phyloP scores from a whole-genome alignment of 345 rosid genomes.

The Pistacia integerrima region DNA sequence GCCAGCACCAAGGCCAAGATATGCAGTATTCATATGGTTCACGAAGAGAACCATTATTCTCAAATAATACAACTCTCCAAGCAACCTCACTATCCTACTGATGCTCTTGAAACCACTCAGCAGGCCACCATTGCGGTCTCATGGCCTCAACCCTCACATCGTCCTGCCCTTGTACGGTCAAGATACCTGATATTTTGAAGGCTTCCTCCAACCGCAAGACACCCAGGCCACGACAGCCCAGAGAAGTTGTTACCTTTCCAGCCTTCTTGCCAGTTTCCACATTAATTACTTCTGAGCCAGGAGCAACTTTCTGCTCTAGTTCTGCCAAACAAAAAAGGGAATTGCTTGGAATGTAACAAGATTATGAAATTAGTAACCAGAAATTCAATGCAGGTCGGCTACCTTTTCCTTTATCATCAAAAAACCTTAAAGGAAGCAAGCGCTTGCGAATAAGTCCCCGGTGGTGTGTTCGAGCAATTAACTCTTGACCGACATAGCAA shows the following conservation, averaged over 20 bases:
- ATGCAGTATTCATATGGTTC: neutral
- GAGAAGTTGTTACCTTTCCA: slow-evolving; percentile 70
- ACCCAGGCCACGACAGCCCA: slow-evolving; percentile 78
- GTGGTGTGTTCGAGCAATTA: slow-evolving; percentile 90
- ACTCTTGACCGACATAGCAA: slow-evolving; percentile 94
- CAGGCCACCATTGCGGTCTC: slow-evolving; percentile 87
- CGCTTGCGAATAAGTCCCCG: slow-evolving; percentile 91
- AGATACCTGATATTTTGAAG: slow-evolving; percentile 41
- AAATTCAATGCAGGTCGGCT: neutral
- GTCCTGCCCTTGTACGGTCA: slow-evolving; percentile 51
- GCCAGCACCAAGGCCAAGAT: slow-evolving; percentile 2
- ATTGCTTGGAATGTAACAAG: neutral
- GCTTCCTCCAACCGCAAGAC: slow-evolving; percentile 71
- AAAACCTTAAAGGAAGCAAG: slow-evolving; percentile 67
- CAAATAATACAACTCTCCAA: too few relatives aligned
- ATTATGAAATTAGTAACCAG: neutral
- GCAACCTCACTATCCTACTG: slow-evolving; percentile 39
- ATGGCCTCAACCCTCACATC: slow-evolving; percentile 63
- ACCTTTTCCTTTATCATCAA: slow-evolving; percentile 63
- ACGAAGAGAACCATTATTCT: neutral
- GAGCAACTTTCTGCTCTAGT: slow-evolving; percentile 49
- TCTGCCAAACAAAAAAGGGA: slow-evolving; percentile 36
- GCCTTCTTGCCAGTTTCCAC: slow-evolving; percentile 62
- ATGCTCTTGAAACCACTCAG: slow-evolving; percentile 64
- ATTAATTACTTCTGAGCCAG: slow-evolving; percentile 70